Conservation (phyloP, 2,329 filamentous ascomycete species). For the Botrytis fabae region DNA sequence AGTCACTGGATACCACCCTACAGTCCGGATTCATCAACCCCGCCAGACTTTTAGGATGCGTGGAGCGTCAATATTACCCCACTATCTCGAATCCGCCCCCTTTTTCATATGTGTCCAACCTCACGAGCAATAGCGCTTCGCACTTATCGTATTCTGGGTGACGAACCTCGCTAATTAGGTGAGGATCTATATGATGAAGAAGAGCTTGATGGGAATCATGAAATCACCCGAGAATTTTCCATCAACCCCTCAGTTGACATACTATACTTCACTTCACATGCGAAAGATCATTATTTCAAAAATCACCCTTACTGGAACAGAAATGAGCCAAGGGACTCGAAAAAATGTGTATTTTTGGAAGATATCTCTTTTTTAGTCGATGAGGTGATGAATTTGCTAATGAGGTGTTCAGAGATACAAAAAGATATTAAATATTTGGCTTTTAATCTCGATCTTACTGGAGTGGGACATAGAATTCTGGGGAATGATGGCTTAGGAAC, state of each 20-base stretch:
- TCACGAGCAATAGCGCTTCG: not conserved
- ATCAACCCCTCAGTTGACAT: not conserved
- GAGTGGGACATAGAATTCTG: not conserved
- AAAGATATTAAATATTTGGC: not conserved
- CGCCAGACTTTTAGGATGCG: not conserved
- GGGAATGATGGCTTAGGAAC: accelerated
- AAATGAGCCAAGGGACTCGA: accelerated
- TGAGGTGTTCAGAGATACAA: not conserved
- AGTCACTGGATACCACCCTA: not conserved
- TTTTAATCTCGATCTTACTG: not conserved
- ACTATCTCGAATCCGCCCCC: not conserved
- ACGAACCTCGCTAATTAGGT: not conserved
- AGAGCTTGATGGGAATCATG: not conserved
- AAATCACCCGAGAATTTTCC: not conserved
- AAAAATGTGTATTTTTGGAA: not conserved
- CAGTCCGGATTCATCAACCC: not conserved
- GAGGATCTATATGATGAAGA: not conserved
- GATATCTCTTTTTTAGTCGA: not conserved
- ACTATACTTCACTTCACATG: not conserved
- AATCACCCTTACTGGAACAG: not conserved
- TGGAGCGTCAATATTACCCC: not conserved
- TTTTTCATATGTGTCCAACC: not conserved
- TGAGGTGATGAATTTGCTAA: not conserved
- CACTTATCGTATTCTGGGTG: not conserved
- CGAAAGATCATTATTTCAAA: not conserved